Base-by-base conservation (phyloP, 164 flowering plant species). In the Piper betle region DNA sequence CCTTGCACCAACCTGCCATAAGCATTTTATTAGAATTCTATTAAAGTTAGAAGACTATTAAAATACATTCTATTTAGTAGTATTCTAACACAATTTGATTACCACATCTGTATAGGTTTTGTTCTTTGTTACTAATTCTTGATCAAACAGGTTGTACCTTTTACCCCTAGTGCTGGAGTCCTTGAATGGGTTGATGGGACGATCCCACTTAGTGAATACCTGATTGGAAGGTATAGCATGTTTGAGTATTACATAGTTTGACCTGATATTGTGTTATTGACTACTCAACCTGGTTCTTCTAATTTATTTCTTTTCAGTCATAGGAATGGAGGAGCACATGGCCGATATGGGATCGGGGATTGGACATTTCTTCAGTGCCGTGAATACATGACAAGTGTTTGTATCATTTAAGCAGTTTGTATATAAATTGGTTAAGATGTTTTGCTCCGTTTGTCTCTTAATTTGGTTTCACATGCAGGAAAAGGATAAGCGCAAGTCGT, bases 141-240 rank as follows among this genome's bases (percentile, higher is more conserved):
- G 8, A 61, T 75, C 73, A 50, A 68, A 69, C 74, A 94, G 99
- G 99, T 94, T 60, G 86, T 94, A 70, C 97, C 99, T 53, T 94
- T 94, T 72, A 90, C 99, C 61, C 99, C 99, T 7, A 94, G 99
- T 85, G 99, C 99, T 69, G 99, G 99, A 66, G 92, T 94, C 60
- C 87, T 90, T 72, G 99, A 94, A 76, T 94, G 99, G 99, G 99
- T 94, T 41, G 74, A 86, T 76, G 95, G 97, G 54, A 94, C 99
- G 42, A 67, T 91, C 55, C 99, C 99, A 58, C 89, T 94, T 46
- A 93, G 93, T 53, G 99, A 94, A 71, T 94, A 90, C 78, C 97
- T 94, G 62, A 63, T 84, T 55, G 99, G 97, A 75, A 91, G 99
- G 99, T 94, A 19, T 65, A 85, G 75, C 37, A n/a, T 54, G 37